Base-by-base conservation (phyloP, 2,329 filamentous ascomycete species). In the Raffaelea ambrosiae region DNA sequence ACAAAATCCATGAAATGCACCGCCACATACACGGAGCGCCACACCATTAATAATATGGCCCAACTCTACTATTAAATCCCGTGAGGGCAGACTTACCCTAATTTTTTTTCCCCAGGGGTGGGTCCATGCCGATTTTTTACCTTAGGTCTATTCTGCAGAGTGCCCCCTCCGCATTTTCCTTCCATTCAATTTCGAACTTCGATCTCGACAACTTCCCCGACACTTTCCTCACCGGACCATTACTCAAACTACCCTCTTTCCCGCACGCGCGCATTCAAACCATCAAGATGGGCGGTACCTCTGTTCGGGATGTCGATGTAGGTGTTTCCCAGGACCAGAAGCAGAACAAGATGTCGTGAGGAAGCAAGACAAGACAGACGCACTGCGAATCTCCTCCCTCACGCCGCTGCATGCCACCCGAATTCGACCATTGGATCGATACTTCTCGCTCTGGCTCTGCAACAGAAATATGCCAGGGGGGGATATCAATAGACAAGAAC, bases 301-400 rank as follows among this genome's bases (percentile, higher is more conserved):
- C 76, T 63, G 86, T 91, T 73, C 85, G 86, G 74, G 86, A 90
- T 76, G 86, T 90, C 70, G 84, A 87, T 79, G 83, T 86, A 82
- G 73, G 81, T 81, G 61, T 58, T 59, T 29, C 26, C 26, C 26
- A 29, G 26, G 26, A 29, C 13, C 7, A 29, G 13, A 29, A 29
- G 7, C 26, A 29, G 13, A 13, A 29, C 7, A 29, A 29, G 26
- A 29, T 7, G 26, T 13, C 7, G 26, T 29, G 26, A 29, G 26
- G 26, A 44, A 47, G 47, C 48, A 45, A 55, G 46, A 44, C 35
- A 47, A 40, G 33, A 18, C 18, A 43, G 41, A 44, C 11, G 13
- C 7, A 29, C 7, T 23, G 40, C 45, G 41, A 35, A 46, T 14
- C 33, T 50, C 40, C 43, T 43, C 49, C 49, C 41, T 45, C 26